phyloP scores from a whole-genome alignment of 768 basidiomycete genomes.

The Podaxis carcinomalis region DNA sequence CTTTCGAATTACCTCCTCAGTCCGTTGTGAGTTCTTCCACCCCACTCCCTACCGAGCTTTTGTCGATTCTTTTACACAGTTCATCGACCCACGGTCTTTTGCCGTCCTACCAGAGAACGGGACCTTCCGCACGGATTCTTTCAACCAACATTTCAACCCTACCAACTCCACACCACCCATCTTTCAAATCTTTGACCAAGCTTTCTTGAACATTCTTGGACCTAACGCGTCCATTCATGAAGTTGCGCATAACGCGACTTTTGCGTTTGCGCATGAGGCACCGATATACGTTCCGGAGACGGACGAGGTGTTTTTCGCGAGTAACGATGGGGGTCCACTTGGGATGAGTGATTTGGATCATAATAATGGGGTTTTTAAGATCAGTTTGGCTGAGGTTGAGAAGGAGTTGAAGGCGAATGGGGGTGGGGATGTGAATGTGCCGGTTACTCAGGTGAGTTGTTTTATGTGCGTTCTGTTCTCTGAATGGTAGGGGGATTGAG shows the following conservation, averaged over 20 bases:
- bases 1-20: slow-evolving; percentile 20
- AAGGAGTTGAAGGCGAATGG: slow-evolving; percentile 32
- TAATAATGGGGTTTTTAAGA: slow-evolving; percentile 60
- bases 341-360: slow-evolving; percentile 61
- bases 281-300: slow-evolving; percentile 63
- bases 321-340: slow-evolving; percentile 61
- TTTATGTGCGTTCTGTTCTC: neutral
- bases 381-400: slow-evolving; percentile 55
- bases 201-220: slow-evolving; percentile 62
- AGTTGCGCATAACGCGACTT: slow-evolving; percentile 56
- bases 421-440: slow-evolving; percentile 39
- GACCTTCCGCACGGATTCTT: slow-evolving; percentile 33
- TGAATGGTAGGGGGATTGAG: neutral
- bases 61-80: slow-evolving; percentile 27
- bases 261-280: slow-evolving; percentile 78
- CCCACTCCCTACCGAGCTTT: neutral
- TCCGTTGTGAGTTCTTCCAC: slow-evolving; percentile 23
- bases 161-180: slow-evolving; percentile 54
- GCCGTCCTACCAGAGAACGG: slow-evolving; percentile 45
- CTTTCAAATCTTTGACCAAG: slow-evolving; percentile 47
- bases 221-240: slow-evolving; percentile 48
- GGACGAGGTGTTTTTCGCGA: slow-evolving; percentile 71
- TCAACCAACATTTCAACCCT: slow-evolving; percentile 51
- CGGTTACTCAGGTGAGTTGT: slow-evolving; percentile 36
- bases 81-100: slow-evolving; percentile 46